These are phyloP conservation scores for Penicillium sp. DNA, from an alignment of 2,329 filamentous ascomycete species.

Conservation along the genomic window DNA sequence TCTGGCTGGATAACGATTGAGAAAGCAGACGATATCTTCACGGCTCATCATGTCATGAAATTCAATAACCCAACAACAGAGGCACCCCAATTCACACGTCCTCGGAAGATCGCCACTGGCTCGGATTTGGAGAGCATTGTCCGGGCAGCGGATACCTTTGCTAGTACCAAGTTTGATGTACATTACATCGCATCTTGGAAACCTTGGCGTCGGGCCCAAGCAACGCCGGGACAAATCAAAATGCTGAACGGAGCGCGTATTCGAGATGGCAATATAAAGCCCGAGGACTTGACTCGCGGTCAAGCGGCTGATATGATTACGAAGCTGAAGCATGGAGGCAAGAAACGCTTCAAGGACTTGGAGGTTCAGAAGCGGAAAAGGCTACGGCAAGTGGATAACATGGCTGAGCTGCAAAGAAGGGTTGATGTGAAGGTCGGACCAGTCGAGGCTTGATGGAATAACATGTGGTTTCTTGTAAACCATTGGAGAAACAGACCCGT, in stretches of 20 bases:
- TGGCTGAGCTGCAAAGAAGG: conserved; percentile 16
- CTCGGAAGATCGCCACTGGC: conserved; percentile 65
- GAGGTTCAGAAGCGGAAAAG: conserved; percentile 36
- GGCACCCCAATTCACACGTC: conserved; percentile 62
- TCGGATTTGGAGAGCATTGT: conserved; percentile 71
- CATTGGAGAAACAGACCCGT: background rate
- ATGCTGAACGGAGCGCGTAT: conserved; percentile 42
- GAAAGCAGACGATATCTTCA: conserved; percentile 27
- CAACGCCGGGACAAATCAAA: conserved; percentile 52
- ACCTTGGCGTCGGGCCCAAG: conserved; percentile 66
- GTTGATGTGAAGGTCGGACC: conserved; percentile 50
- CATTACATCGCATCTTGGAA: conserved; percentile 65
- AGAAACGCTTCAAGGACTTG: conserved; percentile 59
- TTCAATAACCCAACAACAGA: conserved; percentile 25
- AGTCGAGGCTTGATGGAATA: conserved; percentile 19
- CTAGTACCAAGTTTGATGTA: conserved; percentile 62
- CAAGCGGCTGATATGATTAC: conserved; percentile 88
- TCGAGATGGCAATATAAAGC: conserved; percentile 15
- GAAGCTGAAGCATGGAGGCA: conserved; percentile 79
- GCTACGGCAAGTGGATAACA: conserved; percentile 11
- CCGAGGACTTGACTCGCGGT: conserved; percentile 66
- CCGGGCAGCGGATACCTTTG: conserved; percentile 80
- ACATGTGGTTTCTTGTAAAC: too few relatives aligned
- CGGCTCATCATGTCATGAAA: conserved; percentile 34
- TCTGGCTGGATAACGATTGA: conserved; percentile 60